Percentiles rank a stretch among this genome's conserved stretches.
Evolutionary conservation across 208 protist genomes (phyloP).

Genomic region (Angomonas ambiguus): DNA sequence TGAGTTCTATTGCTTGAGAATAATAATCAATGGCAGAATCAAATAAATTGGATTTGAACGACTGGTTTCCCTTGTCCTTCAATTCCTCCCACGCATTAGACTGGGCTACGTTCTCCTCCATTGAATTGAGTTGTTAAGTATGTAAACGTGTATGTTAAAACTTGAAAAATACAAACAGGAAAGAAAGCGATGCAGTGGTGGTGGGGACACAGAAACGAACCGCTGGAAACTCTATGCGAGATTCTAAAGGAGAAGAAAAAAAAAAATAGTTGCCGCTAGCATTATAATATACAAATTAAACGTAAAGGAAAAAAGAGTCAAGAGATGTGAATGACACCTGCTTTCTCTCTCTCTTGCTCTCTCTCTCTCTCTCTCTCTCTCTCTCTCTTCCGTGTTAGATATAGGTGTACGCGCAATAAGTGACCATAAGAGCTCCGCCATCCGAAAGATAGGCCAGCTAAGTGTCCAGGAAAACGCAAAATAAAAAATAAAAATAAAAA

Average conservation of each 20-base stretch:
- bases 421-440: too few relatives aligned
- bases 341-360: too few relatives aligned
- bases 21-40: constrained; percentile 80
- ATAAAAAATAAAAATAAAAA: constrained; percentile 10
- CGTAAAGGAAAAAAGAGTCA: neutral
- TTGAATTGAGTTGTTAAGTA: neutral
- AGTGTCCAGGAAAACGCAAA: constrained; percentile 1
- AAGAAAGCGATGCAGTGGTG: constrained; percentile 3
- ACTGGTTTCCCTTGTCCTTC: constrained; percentile 88
- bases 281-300: constrained; percentile 6
- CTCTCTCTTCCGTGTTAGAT: too few relatives aligned
- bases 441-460: too few relatives aligned
- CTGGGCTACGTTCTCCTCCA: neutral
- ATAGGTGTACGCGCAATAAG: too few relatives aligned
- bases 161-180: neutral
- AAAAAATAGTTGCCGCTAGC: neutral
- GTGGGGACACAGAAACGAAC: too few relatives aligned
- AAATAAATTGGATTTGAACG: constrained; percentile 77
- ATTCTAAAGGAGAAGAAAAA: constrained; percentile 7
- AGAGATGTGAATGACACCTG: neutral
- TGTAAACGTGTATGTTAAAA: constrained; percentile 6
- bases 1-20: constrained; percentile 72
- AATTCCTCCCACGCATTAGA: constrained; percentile 40
- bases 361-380: too few relatives aligned
- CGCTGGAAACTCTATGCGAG: too few relatives aligned